A percentile compares a stretch with the other conserved stretches of the same genome.
Conservation (phyloP, 345 rosid species). For the Turnera subulata region DNA sequence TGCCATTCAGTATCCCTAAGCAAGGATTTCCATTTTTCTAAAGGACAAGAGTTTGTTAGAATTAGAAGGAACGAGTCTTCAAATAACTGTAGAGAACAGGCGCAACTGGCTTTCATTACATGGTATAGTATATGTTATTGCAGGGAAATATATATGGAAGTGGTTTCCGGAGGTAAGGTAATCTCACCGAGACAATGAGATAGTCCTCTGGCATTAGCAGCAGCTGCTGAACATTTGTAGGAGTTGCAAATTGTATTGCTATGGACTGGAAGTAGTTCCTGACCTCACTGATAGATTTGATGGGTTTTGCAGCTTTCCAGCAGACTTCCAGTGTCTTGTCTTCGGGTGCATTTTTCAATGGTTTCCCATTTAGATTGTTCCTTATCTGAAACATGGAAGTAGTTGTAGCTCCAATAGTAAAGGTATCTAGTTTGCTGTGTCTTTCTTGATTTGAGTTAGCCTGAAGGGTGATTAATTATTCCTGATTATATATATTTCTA, state of each 20-base stretch:
- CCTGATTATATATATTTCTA: not conserved
- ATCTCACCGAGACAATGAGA: conserved; percentile 70
- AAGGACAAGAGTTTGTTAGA: not conserved
- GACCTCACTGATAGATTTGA: conserved; percentile 47
- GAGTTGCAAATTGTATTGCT: conserved; percentile 40
- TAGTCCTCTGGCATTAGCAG: conserved; percentile 64
- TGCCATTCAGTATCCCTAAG: conserved; percentile 73
- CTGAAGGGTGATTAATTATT: too few species aligned
- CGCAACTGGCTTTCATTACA: too few species aligned
- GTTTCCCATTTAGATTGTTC: conserved; percentile 43
- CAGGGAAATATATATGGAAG: conserved; percentile 30
- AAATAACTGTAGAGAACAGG: too few species aligned
- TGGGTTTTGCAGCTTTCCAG: conserved; percentile 70
- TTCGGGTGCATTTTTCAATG: conserved; percentile 41
- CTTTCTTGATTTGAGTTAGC: too few species aligned
- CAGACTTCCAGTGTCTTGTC: conserved; percentile 69
- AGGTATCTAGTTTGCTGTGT: too few species aligned
- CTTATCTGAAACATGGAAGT: conserved; percentile 31
- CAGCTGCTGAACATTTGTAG: conserved; percentile 49
- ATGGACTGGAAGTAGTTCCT: conserved; percentile 9
- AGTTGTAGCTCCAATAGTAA: too few species aligned
- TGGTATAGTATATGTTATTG: too few species aligned
- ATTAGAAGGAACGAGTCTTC: too few species aligned
- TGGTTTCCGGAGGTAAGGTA: not conserved
- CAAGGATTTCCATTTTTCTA: conserved; percentile 71